Evolutionary conservation across 2,329 filamentous ascomycete species (phyloP), one percentile per base, ranked within the genome.

Genomic region (Phoma sp.): DNA sequence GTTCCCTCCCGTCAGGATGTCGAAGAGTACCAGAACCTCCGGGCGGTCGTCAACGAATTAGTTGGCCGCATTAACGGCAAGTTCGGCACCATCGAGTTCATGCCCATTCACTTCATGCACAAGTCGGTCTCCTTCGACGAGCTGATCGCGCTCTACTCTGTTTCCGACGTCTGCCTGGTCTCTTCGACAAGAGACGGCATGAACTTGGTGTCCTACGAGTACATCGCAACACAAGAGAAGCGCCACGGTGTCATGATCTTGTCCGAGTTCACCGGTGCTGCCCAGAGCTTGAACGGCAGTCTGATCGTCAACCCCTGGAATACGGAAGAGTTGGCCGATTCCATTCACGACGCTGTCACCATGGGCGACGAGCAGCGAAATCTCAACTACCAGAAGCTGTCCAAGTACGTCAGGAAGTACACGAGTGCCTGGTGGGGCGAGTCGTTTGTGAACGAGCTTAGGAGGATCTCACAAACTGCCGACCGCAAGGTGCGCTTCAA

Each of bases 241-340:
- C 88, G 92, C 45, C 92, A 98, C 72, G 95, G 95, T 54, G 89
- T 92, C 57, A 89, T 99, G 85, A 93, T 99, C 50, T 85, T 99
- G 26, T 97, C 93, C 40, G 95, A 99, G 74, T 98, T 99, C 72
- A 93, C 95, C 0, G 95, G 95, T 36, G 95, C 95, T 7, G 93
- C 95, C 0, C 95, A 98, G 77, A 95, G 90, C 59, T 83, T 99
- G 53, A 97, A 96, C 64, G 93, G 93, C 56, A 92, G 91, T 65
- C 82, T 98, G 45, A 93, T 98, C 47, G 91, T 98, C 69, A 99
- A 99, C 76, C 95, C 95, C 1, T 99, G 95, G 95, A 98, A 98
- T 74, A 97, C 93, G 0, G 93, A 97, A 72, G 93, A 98, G 75
- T 81, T 98, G 30, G 93, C 93, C 33, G 91, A 92, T 67, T 91